These are phyloP conservation scores for Monilinia polystroma DNA, from an alignment of 2,329 filamentous ascomycete species.

Conservation along the genomic window DNA sequence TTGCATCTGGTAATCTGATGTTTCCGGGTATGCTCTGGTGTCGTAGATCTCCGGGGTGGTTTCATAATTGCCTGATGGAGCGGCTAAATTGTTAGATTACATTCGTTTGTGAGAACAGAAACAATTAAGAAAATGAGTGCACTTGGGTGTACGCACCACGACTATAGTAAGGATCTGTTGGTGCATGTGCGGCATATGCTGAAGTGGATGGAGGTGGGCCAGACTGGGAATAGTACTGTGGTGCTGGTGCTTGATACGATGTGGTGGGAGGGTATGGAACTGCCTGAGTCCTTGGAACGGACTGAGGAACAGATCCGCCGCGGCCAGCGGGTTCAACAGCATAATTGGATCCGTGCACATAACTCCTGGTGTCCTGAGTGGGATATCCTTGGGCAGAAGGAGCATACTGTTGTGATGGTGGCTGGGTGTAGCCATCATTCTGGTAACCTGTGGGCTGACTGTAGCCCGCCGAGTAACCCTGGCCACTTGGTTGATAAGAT, in stretches of 20 bases:
- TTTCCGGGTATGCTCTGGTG: conserved; percentile 30
- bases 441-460: conserved; percentile 32
- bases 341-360: conserved; percentile 37
- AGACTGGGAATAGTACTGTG: conserved; percentile 38
- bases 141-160: conserved; percentile 56
- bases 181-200: conserved; percentile 44
- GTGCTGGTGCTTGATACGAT: conserved; percentile 27
- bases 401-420: conserved; percentile 22
- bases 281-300: conserved; percentile 27
- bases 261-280: conserved; percentile 25
- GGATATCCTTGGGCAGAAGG: conserved; percentile 25
- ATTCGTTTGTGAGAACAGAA: conserved; percentile 28
- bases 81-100: conserved; percentile 40
- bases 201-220: conserved; percentile 41
- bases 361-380: conserved; percentile 34
- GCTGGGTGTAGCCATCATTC: conserved; percentile 30
- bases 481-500: conserved; percentile 25
- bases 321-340: conserved; percentile 28
- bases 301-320: conserved; percentile 23
- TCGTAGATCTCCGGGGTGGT: conserved; percentile 32
- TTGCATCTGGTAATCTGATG: conserved; percentile 23
- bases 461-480: conserved; percentile 33
- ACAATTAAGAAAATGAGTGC: conserved; percentile 27
- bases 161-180: conserved; percentile 52
- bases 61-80: conserved; percentile 32